Percentiles rank a stretch among this genome's conserved stretches.
Conservation (phyloP, 2,329 filamentous ascomycete species). For the Colletotrichum sp. region DNA sequence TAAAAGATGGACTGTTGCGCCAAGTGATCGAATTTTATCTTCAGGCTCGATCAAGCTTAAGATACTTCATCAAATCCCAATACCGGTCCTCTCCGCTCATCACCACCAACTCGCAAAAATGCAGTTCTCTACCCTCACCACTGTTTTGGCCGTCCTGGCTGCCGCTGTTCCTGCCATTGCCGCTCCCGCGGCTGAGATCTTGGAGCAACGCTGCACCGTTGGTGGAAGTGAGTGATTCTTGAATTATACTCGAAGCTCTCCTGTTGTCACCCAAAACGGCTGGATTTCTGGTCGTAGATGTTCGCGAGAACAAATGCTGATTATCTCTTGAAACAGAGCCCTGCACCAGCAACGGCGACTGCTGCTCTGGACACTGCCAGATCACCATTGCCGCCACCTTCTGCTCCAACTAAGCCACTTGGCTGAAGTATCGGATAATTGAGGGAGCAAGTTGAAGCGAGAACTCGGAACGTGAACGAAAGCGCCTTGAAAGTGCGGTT, state of each 20-base stretch:
- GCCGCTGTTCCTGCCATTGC: conserved; percentile 32
- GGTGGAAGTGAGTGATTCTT: neutral
- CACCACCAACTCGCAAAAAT: neutral
- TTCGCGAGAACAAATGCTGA: neutral
- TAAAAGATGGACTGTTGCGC: neutral
- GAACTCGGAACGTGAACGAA: neutral
- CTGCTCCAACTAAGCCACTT: neutral
- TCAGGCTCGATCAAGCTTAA: neutral
- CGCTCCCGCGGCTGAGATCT: neutral
- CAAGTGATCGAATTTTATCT: neutral
- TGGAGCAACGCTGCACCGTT: neutral
- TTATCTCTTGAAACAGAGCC: neutral
- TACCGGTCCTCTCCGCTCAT: neutral
- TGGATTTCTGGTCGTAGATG: neutral
- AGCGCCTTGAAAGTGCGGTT: neutral
- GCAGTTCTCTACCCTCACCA: conserved; percentile 52
- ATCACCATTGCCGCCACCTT: neutral
- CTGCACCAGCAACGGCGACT: neutral
- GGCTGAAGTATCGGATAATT: neutral
- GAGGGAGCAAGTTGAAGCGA: neutral
- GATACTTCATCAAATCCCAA: too few relatives aligned
- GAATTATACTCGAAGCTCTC: neutral
- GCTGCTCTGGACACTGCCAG: neutral
- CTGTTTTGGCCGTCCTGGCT: conserved; percentile 50
- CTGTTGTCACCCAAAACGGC: too few relatives aligned